Percentiles rank a stretch among this genome's conserved stretches.
Evolutionary conservation across 2,329 filamentous ascomycete species (phyloP).

Genomic region (Pseudonectria foliicola): DNA sequence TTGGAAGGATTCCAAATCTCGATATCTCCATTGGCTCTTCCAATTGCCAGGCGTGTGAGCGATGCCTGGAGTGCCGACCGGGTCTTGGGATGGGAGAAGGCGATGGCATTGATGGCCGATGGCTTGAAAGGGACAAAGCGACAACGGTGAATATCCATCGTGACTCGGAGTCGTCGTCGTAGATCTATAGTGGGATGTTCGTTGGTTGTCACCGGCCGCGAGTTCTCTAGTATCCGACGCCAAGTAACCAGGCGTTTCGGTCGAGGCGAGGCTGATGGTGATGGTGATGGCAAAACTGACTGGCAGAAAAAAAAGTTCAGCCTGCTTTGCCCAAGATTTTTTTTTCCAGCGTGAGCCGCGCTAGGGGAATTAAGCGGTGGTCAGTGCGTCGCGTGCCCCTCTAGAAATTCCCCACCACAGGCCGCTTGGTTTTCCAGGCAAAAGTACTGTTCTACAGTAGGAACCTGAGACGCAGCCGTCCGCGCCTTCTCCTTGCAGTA

Average conservation of each 20-base stretch:
- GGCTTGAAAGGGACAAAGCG: constrained; percentile 91
- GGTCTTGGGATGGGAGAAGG: constrained; percentile 71
- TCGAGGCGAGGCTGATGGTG: constrained; percentile 9
- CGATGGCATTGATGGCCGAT: constrained; percentile 86
- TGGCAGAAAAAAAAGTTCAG: constrained; percentile 21
- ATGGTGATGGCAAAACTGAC: constrained; percentile 7
- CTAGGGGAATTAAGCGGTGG: constrained; percentile 25
- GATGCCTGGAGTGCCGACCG: constrained; percentile 41
- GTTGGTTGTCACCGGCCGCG: too few species aligned
- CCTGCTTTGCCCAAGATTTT: constrained; percentile 25
- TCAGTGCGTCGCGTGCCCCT: constrained; percentile 27
- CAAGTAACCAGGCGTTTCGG: constrained; percentile 21
- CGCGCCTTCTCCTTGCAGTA: too few species aligned
- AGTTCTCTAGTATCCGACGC: constrained; percentile 10
- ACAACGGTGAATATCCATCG: constrained; percentile 94
- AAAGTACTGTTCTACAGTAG: too few species aligned
- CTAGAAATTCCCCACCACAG: constrained; percentile 17
- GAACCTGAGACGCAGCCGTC: too few species aligned
- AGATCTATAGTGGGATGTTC: too few species aligned
- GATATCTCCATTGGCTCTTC: constrained; percentile 89
- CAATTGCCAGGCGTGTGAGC: constrained; percentile 73
- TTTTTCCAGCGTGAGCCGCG: constrained; percentile 14
- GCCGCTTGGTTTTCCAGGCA: neutral
- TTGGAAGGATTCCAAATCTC: constrained; percentile 92
- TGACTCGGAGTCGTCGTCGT: constrained; percentile 5